These are phyloP conservation scores for Piloderma croceum DNA, from an alignment of 768 basidiomycete species.

Conservation along the genomic window DNA sequence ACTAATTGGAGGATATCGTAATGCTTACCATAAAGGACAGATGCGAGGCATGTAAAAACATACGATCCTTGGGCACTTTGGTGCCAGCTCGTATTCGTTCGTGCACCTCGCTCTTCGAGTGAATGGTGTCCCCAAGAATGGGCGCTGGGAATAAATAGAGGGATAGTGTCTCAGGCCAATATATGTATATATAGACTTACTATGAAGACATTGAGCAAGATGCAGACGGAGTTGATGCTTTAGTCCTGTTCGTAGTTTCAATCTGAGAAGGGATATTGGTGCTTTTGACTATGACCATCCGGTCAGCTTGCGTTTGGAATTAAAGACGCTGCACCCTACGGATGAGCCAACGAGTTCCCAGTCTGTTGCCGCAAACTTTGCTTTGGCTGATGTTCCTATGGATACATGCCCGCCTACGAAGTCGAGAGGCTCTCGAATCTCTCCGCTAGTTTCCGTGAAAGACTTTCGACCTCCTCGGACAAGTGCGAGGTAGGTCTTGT, in stretches of 20 bases:
- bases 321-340: constrained; percentile 33
- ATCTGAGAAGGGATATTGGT: constrained; percentile 52
- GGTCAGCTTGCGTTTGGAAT: background rate
- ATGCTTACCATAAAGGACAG: constrained; percentile 30
- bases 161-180: background rate
- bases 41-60: constrained; percentile 35
- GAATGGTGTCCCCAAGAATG: constrained; percentile 55
- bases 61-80: constrained; percentile 28
- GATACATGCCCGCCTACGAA: constrained; percentile 44
- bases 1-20: background rate
- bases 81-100: constrained; percentile 5
- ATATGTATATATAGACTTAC: constrained; percentile 26
- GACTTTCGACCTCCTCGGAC: constrained; percentile 48
- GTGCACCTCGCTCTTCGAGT: constrained; percentile 42
- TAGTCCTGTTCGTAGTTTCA: constrained; percentile 54
- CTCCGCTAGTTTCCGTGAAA: constrained; percentile 30
- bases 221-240: constrained; percentile 74
- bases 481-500: constrained; percentile 61
- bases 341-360: constrained; percentile 60
- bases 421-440: constrained; percentile 38
- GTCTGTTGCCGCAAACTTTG: constrained; percentile 40
- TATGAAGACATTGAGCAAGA: constrained; percentile 43
- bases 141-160: constrained; percentile 40
- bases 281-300: constrained; percentile 13
- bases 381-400: constrained; percentile 6